Percentiles rank a stretch among this genome's conserved stretches.
Evolutionary conservation across 768 basidiomycete species (phyloP).

Genomic region (Trametes punicea): DNA sequence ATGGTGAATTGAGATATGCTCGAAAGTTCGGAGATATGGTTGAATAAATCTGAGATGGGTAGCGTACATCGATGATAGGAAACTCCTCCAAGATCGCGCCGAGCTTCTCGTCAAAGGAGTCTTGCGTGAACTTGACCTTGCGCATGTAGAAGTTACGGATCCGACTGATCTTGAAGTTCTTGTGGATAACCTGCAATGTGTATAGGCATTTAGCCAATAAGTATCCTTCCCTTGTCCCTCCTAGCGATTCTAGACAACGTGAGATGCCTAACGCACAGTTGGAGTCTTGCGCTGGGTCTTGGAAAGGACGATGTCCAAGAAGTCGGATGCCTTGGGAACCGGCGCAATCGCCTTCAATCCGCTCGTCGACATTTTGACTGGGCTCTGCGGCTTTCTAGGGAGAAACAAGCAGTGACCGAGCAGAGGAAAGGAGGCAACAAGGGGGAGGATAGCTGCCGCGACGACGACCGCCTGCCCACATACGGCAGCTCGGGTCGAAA

Average conservation of each 20-base stretch:
- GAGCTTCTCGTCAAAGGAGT: constrained; percentile 94
- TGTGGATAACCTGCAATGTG: constrained; percentile 81
- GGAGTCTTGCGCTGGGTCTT: constrained; percentile 98
- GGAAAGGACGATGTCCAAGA: constrained; percentile 89
- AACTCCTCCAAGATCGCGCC: constrained; percentile 93
- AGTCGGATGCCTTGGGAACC: constrained; percentile 95
- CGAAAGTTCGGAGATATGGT: not conserved
- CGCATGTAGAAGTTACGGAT: constrained; percentile 99
- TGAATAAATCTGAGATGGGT: not conserved
- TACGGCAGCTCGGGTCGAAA: constrained; percentile 9
- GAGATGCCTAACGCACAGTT: constrained; percentile 51
- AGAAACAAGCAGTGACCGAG: not conserved
- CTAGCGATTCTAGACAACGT: not conserved
- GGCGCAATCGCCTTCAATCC: constrained; percentile 96
- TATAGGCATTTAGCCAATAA: not conserved
- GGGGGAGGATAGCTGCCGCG: not conserved
- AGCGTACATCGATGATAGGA: constrained; percentile 91
- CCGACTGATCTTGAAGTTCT: constrained; percentile 99
- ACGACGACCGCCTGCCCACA: not conserved
- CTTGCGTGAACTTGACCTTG: constrained; percentile 99
- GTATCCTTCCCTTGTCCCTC: too few species aligned
- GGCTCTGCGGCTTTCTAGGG: not conserved
- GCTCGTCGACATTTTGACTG: constrained; percentile 67
- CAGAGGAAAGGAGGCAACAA: not conserved
- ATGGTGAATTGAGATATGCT: too few species aligned